Evolutionary conservation across 2,329 filamentous ascomycete species (phyloP), one percentile per base, ranked within the genome.

Genomic region (Paecilomyces variotii): DNA sequence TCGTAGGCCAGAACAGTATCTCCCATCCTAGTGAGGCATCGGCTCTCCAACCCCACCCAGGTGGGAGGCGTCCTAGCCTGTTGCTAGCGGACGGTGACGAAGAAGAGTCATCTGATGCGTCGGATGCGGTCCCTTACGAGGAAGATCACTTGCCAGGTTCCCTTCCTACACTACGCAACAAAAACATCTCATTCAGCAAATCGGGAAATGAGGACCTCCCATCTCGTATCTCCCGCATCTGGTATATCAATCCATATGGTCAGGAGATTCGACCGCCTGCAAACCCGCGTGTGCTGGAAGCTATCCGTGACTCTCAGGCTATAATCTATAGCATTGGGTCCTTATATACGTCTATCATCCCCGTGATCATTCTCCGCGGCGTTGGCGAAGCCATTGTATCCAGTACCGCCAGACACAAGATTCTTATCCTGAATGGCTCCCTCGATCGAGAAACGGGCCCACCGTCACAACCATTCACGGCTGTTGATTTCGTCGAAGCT

Each of bases 221-320:
- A 0, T 82, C 88, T 0, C 82, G 90, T 28, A 96, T 97, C 65
- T 80, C 87, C 57, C 79, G 92, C 2, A 82, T 97, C 32, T 97
- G 91, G 91, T 97, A 97, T 77, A 97, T 97, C 77, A 97, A 97
- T 69, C 93, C 93, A 0, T 97, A 97, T 72, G 93, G 93, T n/a
- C 91, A 97, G 70, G 92, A 97, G 74, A 97, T 97, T 64, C 85
- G 87, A 19, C 89, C 92, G 0, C 83, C 87, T 0, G 89, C 91
- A 1, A 97, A 96, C 67, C 87, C 91, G 0, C 86, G 90, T 55
- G 90, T 93, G 0, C 67, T 96, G 0, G 82, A 85, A 6, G 85
- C 90, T 0, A 72, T 97, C 0, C 76, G 78, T 14, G 76, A 77
- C 1, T 82, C 89, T 0, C 82, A 85, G 58, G 87, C 85, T 1